Conservation (phyloP, 2,329 filamentous ascomycete species). For the Colletotrichum agaves region DNA sequence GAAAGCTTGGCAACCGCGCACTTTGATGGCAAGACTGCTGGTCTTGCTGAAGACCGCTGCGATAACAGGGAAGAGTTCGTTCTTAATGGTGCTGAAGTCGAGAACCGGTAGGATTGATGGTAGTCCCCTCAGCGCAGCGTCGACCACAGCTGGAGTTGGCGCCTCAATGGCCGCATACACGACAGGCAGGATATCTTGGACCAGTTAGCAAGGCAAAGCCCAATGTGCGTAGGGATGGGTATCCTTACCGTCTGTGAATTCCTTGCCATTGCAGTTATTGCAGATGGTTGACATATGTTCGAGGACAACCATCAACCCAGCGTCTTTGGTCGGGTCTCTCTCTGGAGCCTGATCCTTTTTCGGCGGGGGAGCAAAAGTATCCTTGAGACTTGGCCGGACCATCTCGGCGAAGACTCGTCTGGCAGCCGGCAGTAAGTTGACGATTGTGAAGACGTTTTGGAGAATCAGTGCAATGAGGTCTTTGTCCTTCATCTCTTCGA, state of each 20-base stretch:
- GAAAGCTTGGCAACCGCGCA: conserved; percentile 90
- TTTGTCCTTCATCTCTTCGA: conserved; percentile 94
- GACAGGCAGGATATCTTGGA: conserved; percentile 84
- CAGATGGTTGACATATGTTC: conserved; percentile 83
- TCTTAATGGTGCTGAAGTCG: conserved; percentile 97
- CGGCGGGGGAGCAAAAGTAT: conserved; percentile 77
- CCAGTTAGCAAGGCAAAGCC: not conserved
- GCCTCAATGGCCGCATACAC: conserved; percentile 87
- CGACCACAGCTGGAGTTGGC: conserved; percentile 87
- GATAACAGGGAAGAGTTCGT: conserved; percentile 94
- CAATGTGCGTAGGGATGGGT: too few species aligned
- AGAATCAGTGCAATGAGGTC: conserved; percentile 87
- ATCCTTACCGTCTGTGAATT: conserved; percentile 87
- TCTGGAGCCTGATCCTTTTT: conserved; percentile 68
- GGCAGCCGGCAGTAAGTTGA: conserved; percentile 80
- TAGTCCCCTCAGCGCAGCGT: conserved; percentile 83
- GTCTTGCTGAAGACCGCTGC: conserved; percentile 92
- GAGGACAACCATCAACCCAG: conserved; percentile 89
- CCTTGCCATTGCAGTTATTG: conserved; percentile 85
- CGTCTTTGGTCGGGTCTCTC: conserved; percentile 84
- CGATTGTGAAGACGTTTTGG: conserved; percentile 91
- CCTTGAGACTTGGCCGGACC: conserved; percentile 85
- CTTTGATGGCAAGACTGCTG: conserved; percentile 93
- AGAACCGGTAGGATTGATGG: conserved; percentile 85
- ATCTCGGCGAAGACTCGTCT: conserved; percentile 85